Base-by-base conservation (phyloP, 2,329 filamentous ascomycete species). In the Fusarium mangiferae region DNA sequence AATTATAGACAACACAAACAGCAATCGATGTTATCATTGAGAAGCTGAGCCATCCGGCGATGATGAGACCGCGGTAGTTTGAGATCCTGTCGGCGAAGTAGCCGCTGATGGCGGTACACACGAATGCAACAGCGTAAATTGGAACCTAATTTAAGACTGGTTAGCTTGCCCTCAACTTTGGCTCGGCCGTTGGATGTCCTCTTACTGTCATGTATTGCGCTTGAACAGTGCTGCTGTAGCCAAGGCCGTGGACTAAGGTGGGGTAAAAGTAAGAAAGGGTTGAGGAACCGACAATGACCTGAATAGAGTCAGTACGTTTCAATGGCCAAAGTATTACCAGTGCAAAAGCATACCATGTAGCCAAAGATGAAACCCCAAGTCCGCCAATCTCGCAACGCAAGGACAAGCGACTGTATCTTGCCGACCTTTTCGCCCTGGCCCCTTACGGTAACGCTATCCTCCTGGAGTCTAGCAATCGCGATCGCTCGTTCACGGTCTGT, bases 1-100 rank as follows among this genome's bases (percentile, higher is more conserved):
- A 87, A 75, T 86, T 79, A 75, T 88, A 88, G 17, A 89, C 82
- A 11, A 87, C 86, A 66, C 84, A 86, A 24, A 82, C 83, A 36
- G 83, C 77, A 35, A 86, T 79, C 35, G 83, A 57, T 7, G 59
- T 68, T 8, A 74, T 30, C 56, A 62, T 62, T 1, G 62, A 41
- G 11, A 66, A 41, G 24, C 35, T 42, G 18, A 66, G 42, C 57
- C 62, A 66, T 3, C 26, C 54, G 1, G 46, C 36, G 4, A 65
- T 18, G 12, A 66, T 60, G 7, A 52, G 20, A 10, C 49, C 49
- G 6, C 49, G 49, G 15, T 15, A 38, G 7, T 52, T 17, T n/a
- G 33, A 36, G 33, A 36, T 38, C n/a, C 36, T 52, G 12, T 52
- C 49, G 2, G 61, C 56, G 11, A 66, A 24, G 33, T 61, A 66